Evolutionary conservation across 2,329 filamentous ascomycete species (phyloP).

Genomic region (Nemania serpens): DNA sequence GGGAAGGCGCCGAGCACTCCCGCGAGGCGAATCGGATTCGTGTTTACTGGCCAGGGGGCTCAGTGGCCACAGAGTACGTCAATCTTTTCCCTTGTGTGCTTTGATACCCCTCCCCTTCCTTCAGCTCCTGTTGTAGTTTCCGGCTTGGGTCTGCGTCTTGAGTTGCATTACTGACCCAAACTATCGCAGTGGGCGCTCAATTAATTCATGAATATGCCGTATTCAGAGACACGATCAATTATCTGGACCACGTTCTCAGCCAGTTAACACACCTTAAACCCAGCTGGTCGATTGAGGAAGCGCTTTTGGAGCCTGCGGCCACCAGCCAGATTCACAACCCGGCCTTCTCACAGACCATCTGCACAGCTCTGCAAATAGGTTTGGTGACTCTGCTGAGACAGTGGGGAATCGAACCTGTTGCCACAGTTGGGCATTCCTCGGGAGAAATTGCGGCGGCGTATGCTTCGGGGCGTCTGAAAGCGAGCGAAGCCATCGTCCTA

Average conservation of each 20-base stretch:
- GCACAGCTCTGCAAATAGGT: constrained; percentile 8
- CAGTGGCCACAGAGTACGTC: constrained; percentile 11
- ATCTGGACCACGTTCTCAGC: constrained; percentile 1
- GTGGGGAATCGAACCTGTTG: constrained; percentile 6
- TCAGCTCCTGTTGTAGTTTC: no score
- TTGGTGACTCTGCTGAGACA: neutral
- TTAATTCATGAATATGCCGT: neutral
- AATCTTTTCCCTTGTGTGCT: no score
- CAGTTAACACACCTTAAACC: neutral
- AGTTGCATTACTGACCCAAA: no score
- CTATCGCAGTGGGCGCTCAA: neutral
- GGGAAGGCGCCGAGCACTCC: constrained; percentile 1
- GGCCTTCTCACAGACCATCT: constrained; percentile 1
- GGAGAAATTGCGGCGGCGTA: constrained; percentile 14
- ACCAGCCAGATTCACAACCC: constrained; percentile 1
- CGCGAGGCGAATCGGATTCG: neutral
- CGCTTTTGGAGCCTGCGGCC: neutral
- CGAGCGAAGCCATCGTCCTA: constrained; percentile 10
- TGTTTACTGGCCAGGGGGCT: constrained; percentile 9
- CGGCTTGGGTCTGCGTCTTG: no score
- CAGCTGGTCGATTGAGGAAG: constrained; percentile 4
- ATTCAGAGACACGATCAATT: neutral
- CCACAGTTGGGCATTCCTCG: constrained; percentile 6
- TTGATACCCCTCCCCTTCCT: no score
- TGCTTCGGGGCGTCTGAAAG: neutral